Evolutionary conservation across 805 yeast species (phyloP), one percentile per base, ranked within the genome.

Genomic region (Ogataea philodendri): DNA sequence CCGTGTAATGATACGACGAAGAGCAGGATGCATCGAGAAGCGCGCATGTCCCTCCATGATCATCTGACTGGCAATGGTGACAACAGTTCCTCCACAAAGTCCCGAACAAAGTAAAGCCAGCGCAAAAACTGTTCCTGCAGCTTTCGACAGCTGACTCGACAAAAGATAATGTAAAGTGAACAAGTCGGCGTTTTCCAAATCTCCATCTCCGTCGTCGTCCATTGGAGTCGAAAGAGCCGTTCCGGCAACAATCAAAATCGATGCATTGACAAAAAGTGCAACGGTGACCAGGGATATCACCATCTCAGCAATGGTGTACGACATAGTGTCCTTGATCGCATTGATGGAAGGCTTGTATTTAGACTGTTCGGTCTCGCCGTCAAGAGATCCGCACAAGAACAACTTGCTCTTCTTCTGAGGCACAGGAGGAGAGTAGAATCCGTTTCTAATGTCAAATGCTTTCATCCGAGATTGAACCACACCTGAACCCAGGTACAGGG

Each of bases 51-150:
- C 97, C 58, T 88, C 96, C 52, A 86, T 78, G 7, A 88, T 94
- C 78, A 86, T 85, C 57, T 88, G 96, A 22, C 96, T 95, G 2
- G 96, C 89, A 51, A 89, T 70, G 0, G 96, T 89, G 55, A 95
- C 88, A 13, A 88, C 95, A 24, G 90, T 84, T 26, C 96, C 96
- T 2, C 96, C 96, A 51, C 93, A 81, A 54, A 88, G 90, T n/a
- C 97, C 97, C 9, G 90, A 81, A 55, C 84, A 88, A 29, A 88
- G 66, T 61, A 88, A 73, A 1, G 96, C 96, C 32, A 87, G 61
- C 0, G 96, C 96, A 67, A 89, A 88, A 0, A 88, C 81, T 7
- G 84, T 66, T 5, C 95, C 97, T 1, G 96, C 97, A 5, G 88
- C 77, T 10, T 84, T 82, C 1, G 95, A 84, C 24, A 88, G 69